A percentile compares a stretch with the other conserved stretches of the same genome.
These are phyloP conservation scores for Solanum okadae DNA, from an alignment of 257 asterid genomes.

Conservation along the genomic window DNA sequence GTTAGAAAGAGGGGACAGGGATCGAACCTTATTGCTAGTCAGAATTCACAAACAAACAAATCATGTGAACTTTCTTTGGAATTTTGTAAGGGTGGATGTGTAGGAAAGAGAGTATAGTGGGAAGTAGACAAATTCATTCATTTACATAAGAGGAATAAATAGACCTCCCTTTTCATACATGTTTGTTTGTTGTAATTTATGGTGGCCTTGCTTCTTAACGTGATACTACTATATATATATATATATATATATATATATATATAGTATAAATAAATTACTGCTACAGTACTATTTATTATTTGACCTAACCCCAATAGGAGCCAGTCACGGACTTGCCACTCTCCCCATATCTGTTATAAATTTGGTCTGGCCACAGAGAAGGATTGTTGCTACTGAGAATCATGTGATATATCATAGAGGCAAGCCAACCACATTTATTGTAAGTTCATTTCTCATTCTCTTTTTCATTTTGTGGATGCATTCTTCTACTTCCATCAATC, in stretches of 20 bases:
- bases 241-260: too few species aligned
- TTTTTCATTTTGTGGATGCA: background rate
- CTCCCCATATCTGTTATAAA: background rate
- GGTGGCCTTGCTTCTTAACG: background rate
- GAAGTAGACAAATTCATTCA: background rate
- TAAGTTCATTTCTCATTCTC: background rate
- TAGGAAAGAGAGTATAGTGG: background rate
- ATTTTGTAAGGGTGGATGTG: constrained; percentile 16
- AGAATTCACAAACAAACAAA: constrained; percentile 19
- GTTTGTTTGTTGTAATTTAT: background rate
- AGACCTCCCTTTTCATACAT: background rate
- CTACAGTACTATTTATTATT: background rate
- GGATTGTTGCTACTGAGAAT: background rate
- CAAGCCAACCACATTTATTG: background rate
- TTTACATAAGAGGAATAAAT: background rate
- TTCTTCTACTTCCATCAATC: background rate
- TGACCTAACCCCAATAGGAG: background rate
- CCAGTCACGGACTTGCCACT: background rate
- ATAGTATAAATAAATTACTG: background rate
- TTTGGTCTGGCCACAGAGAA: background rate
- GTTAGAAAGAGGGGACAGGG: constrained; percentile 15
- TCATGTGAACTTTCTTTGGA: constrained; percentile 79
- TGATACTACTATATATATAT: background rate
- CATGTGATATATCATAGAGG: background rate
- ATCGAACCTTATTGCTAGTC: constrained; percentile 23